Evolutionary conservation across 208 protist genomes (phyloP), one percentile per base, ranked within the genome.

Genomic region (Leishmania guyanensis): DNA sequence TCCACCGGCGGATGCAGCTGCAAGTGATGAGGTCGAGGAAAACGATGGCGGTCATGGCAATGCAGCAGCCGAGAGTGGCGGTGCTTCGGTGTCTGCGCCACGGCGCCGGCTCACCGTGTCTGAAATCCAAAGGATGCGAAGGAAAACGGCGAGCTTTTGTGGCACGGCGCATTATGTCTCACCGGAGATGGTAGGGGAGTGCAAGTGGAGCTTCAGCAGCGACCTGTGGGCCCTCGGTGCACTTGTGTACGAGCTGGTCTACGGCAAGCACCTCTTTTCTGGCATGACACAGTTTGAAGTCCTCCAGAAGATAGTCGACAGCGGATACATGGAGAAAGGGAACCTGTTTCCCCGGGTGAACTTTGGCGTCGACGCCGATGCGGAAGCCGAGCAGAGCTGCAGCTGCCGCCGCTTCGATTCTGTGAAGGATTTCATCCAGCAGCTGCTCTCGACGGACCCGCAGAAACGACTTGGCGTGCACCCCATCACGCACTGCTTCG

Each of bases 171-270:
- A 99, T 79, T 99, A 99, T 83, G 94, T 99, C 6, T 98, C 96
- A 3, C 98, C 98, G 0, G 98, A 99, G 84, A 96, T 99, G 86
- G 88, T 97, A 17, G 92, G 95, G 4, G 87, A 97, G 89, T 96
- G 97, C 84, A 75, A 83, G 53, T 98, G 96, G 92, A 98, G 96
- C 84, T 97, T 94, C 81, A 98, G 94, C 84, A 94, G 91, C 80
- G 98, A 99, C 84, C 81, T 99, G 51, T 99, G 97, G 98, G 92
- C 95, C 1, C 86, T 99, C 36, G 98, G 98, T 36, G 90, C 96
- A n/a, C 88, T 98, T 36, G 93, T 98, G 53, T 99, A 99, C 86
- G 93, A 99, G 90, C 90, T 98, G 84, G 12, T 93, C 56, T 96
- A 98, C 81, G 95, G 95, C 29, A 81, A 70, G 33, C 90, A 96